Conservation (phyloP, 75 land plant genomes). For the Azolla pinnata region DNA sequence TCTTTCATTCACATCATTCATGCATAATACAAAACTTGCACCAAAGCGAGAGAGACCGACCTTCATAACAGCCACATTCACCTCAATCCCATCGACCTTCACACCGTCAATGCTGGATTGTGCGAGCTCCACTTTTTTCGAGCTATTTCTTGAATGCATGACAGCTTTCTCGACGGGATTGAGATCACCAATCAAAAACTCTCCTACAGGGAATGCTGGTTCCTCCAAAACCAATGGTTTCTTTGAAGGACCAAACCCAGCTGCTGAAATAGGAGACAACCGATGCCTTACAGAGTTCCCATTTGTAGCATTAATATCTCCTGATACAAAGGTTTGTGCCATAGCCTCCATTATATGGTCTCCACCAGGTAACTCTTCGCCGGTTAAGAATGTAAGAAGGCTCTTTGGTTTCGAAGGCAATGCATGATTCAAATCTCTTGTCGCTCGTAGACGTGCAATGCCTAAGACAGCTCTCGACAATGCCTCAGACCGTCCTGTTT, state of each 20-base stretch:
- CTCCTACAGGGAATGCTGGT: constrained; percentile 59
- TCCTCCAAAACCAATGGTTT: constrained; percentile 23
- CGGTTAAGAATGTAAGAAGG: constrained; percentile 71
- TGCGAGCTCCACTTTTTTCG: constrained; percentile 63
- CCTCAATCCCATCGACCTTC: constrained; percentile 90
- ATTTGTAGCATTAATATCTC: constrained; percentile 13
- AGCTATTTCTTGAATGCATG: constrained; percentile 53
- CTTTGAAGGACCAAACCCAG: constrained; percentile 30
- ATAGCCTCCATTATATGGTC: constrained; percentile 76
- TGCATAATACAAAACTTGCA: background rate
- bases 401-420: constrained; percentile 28
- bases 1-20: background rate
- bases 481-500: constrained; percentile 52
- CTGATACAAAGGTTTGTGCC: constrained; percentile 25
- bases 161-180: constrained; percentile 69
- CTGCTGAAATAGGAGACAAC: constrained; percentile 30
- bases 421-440: constrained; percentile 42
- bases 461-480: constrained; percentile 82
- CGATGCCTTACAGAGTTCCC: constrained; percentile 12
- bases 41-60: constrained; percentile 7
- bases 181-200: constrained; percentile 64
- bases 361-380: constrained; percentile 88
- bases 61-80: constrained; percentile 92
- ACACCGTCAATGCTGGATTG: constrained; percentile 78
- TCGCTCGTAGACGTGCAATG: constrained; percentile 72